These are phyloP conservation scores for Trichoderma erinaceum DNA, from an alignment of 495 filamentous ascomycete species.

Conservation along the genomic window DNA sequence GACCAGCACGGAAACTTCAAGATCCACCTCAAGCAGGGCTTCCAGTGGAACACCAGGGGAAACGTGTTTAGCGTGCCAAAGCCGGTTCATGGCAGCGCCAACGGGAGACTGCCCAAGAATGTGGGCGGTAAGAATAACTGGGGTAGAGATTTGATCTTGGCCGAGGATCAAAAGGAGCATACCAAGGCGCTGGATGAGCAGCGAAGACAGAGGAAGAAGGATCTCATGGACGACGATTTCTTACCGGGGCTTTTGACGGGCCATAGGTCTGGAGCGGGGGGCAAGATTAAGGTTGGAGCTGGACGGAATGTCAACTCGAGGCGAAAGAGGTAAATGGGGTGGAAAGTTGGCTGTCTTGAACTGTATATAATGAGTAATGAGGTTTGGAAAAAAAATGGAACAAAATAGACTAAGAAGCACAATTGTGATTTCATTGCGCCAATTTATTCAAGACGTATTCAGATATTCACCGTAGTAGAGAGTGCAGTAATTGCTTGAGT, in stretches of 20 bases:
- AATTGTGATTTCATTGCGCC: too few relatives aligned
- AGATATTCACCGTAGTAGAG: too few relatives aligned
- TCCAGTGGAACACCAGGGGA: conserved; percentile 91
- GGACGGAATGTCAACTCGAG: conserved; percentile 76
- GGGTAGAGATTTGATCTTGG: conserved; percentile 72
- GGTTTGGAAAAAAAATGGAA: not conserved
- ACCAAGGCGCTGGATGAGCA: conserved; percentile 54
- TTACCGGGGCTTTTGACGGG: conserved; percentile 82
- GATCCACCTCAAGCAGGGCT: conserved; percentile 87
- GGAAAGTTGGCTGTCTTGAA: not conserved
- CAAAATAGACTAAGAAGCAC: not conserved
- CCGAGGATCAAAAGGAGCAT: conserved; percentile 97
- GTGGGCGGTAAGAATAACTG: conserved; percentile 84
- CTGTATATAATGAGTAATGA: not conserved
- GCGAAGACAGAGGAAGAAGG: conserved; percentile 61
- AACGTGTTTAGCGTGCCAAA: conserved; percentile 89
- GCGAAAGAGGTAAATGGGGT: conserved; percentile 47
- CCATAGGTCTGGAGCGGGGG: conserved; percentile 50
- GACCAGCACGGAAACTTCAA: conserved; percentile 69
- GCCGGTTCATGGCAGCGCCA: conserved; percentile 71
- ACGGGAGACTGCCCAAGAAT: conserved; percentile 58
- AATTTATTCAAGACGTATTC: too few relatives aligned
- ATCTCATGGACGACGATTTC: conserved; percentile 94
- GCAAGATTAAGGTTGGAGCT: conserved; percentile 73
- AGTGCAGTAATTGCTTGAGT: not conserved